A percentile compares a stretch with the other conserved stretches of the same genome.
These are phyloP conservation scores for Aspergillus fumigatus DNA, from an alignment of 2,329 filamentous ascomycete species.

Conservation along the genomic window DNA sequence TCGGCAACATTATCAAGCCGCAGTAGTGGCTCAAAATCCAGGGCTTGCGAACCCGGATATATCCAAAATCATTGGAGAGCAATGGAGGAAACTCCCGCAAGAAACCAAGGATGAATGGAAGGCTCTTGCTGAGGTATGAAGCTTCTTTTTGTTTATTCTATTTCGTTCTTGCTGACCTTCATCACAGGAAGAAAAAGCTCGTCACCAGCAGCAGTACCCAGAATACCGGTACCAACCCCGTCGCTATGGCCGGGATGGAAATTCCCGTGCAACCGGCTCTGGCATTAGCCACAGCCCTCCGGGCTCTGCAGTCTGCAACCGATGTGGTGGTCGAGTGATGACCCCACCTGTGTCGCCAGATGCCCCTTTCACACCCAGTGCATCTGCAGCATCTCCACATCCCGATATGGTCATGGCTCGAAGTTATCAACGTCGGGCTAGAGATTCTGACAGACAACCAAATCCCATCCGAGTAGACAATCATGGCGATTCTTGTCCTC, in stretches of 20 bases:
- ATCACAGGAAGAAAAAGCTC: slow-evolving; percentile 73
- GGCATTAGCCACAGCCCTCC: slow-evolving; percentile 34
- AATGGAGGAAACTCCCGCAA: slow-evolving; percentile 76
- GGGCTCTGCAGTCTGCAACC: slow-evolving; percentile 35
- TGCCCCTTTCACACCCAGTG: slow-evolving; percentile 36
- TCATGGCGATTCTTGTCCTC: slow-evolving; percentile 18
- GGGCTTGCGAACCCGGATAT: slow-evolving; percentile 92
- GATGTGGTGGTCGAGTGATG: slow-evolving; percentile 47
- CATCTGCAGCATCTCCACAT: slow-evolving; percentile 24
- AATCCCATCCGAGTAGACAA: slow-evolving; percentile 23
- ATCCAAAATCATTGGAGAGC: slow-evolving; percentile 91
- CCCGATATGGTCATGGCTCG: slow-evolving; percentile 21
- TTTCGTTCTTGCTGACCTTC: slow-evolving; percentile 2
- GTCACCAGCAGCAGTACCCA: slow-evolving; percentile 85
- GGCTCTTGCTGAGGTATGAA: slow-evolving; percentile 68
- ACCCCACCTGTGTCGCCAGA: slow-evolving; percentile 42
- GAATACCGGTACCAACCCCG: slow-evolving; percentile 92
- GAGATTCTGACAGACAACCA: slow-evolving; percentile 18
- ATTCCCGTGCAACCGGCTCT: slow-evolving; percentile 31
- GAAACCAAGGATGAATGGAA: slow-evolving; percentile 84
- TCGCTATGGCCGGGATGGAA: slow-evolving; percentile 55
- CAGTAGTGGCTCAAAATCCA: slow-evolving; percentile 77
- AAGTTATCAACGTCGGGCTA: slow-evolving; percentile 20
- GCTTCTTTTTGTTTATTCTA: background rate
- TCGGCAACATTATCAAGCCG: slow-evolving; percentile 83